Evolutionary conservation across 495 filamentous ascomycete genomes (phyloP).

Genomic region (Aspergillus mulundensis): DNA sequence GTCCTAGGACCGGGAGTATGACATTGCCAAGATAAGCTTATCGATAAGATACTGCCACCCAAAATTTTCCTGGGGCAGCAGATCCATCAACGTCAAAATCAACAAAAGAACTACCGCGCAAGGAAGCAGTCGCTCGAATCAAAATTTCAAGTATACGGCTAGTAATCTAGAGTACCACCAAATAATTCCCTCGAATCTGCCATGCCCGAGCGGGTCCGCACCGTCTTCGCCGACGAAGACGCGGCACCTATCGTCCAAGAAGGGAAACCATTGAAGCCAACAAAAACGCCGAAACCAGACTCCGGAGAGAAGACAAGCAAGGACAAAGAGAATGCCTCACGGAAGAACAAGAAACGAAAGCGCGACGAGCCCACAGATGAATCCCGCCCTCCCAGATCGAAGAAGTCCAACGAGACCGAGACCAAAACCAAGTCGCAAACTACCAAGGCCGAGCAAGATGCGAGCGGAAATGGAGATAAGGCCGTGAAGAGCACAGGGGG

Average conservation of each 20-base stretch:
- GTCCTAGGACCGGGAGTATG: too few species aligned
- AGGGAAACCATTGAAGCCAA: neutral
- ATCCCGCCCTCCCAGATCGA: neutral
- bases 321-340: conserved; percentile 26
- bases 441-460: conserved; percentile 5
- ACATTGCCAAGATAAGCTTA: conserved; percentile 8
- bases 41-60: conserved; percentile 11
- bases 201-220: conserved; percentile 52
- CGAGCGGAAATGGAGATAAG: neutral
- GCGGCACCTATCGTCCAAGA: conserved; percentile 12
- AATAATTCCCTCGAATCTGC: conserved; percentile 10
- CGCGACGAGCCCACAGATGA: conserved; percentile 26
- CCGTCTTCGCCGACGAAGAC: conserved; percentile 33
- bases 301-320: conserved; percentile 8
- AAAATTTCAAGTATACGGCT: too few species aligned
- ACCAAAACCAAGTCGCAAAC: neutral
- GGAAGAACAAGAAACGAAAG: conserved; percentile 45
- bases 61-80: conserved; percentile 3
- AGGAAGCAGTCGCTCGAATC: neutral
- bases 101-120: neutral
- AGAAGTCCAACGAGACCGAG: neutral
- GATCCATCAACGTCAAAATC: neutral
- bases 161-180: too few species aligned
- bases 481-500: neutral
- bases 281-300: conserved; percentile 13